Percentiles rank a stretch among this genome's conserved stretches.
These are phyloP conservation scores for Acaromyces ingoldii DNA, from an alignment of 1,284 basidiomycete genomes.

Conservation along the genomic window DNA sequence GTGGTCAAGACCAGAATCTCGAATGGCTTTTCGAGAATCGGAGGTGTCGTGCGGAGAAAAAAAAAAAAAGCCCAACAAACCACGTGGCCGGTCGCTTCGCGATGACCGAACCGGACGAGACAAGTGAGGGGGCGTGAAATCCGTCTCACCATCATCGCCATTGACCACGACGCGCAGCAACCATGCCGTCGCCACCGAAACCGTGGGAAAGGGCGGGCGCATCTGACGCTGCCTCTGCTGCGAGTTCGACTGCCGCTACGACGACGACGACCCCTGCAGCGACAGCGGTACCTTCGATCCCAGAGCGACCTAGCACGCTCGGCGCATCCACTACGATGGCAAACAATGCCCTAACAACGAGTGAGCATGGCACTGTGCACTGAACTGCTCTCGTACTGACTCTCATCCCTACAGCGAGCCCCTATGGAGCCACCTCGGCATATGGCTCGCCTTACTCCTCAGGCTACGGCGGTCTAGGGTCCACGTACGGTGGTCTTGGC, in stretches of 20 bases:
- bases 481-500: constrained; percentile 26
- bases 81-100: too few relatives aligned
- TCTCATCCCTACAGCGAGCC: not conserved
- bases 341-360: not conserved
- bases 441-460: constrained; percentile 28
- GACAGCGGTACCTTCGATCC: constrained; percentile 31
- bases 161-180: too few relatives aligned
- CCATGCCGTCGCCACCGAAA: constrained; percentile 49
- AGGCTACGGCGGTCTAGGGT: constrained; percentile 41
- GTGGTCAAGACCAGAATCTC: too few relatives aligned
- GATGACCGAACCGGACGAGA: too few relatives aligned
- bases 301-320: constrained; percentile 44
- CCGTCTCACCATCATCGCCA: too few relatives aligned
- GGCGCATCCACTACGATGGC: constrained; percentile 1
- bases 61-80: too few relatives aligned
- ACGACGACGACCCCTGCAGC: constrained; percentile 14
- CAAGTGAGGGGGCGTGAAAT: too few relatives aligned
- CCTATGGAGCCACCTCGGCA: constrained; percentile 15
- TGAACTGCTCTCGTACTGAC: not conserved
- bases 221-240: constrained; percentile 14
- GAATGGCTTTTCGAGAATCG: too few relatives aligned
- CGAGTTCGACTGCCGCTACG: constrained; percentile 14
- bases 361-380: not conserved
- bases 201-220: constrained; percentile 48
- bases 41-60: too few relatives aligned